Conservation (phyloP, 495 filamentous ascomycete genomes). For the Tuber aestivum region DNA sequence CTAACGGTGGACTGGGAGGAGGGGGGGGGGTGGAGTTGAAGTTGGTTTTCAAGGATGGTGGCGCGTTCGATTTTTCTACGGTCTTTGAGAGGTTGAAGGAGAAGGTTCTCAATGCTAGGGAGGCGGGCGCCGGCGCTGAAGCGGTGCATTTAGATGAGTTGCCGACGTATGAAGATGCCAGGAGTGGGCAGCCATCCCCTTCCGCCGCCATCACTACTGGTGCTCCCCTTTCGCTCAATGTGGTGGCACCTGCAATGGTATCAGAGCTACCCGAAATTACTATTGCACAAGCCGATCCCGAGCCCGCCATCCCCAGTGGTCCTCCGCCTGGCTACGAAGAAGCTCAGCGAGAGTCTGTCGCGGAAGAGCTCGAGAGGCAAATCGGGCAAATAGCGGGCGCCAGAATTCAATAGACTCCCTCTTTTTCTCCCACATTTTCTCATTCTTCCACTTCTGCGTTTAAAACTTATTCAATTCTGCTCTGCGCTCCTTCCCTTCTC, state of each 20-base stretch:
- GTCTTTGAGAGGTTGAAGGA: constrained; percentile 82
- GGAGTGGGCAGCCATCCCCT: constrained; percentile 26
- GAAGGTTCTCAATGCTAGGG: constrained; percentile 59
- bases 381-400: not conserved
- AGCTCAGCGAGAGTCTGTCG: constrained; percentile 73
- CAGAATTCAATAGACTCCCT: not conserved
- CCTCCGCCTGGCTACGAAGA: constrained; percentile 93
- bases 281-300: not conserved
- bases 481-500: not conserved
- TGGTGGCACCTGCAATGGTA: constrained; percentile 8
- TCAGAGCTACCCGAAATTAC: constrained; percentile 22
- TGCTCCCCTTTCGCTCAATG: not conserved
- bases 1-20: constrained; percentile 79
- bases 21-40: constrained; percentile 67
- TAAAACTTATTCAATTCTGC: not conserved
- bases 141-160: constrained; percentile 49
- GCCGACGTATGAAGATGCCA: constrained; percentile 65
- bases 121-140: constrained; percentile 44
- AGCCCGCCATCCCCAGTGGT: constrained; percentile 46
- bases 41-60: constrained; percentile 89
- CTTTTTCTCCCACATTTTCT: not conserved
- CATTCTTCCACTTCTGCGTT: not conserved
- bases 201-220: constrained; percentile 41
- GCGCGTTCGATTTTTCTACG: constrained; percentile 82
- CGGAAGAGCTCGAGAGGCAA: constrained; percentile 43